A percentile compares a stretch with the other conserved stretches of the same genome.
These are phyloP conservation scores for Euclidium syriacum DNA, from an alignment of 345 rosid species.

Conservation along the genomic window DNA sequence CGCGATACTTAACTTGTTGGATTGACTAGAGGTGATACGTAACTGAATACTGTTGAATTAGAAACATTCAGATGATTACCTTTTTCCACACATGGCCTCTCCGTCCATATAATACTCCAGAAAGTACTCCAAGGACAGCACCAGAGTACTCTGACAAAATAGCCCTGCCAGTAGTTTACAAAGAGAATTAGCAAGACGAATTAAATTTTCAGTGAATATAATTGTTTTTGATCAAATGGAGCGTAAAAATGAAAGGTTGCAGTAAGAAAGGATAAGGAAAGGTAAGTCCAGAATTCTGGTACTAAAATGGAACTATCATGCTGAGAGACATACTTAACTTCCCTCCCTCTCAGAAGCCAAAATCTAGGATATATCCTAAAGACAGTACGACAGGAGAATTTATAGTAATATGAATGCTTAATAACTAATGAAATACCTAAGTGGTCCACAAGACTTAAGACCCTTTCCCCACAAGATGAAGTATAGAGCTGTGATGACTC, in stretches of 20 bases:
- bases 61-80: slow-evolving; percentile 40
- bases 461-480: slow-evolving; percentile 97
- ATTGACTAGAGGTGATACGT: neutral
- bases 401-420: neutral
- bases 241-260: neutral
- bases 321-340: neutral
- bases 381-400: neutral
- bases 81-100: slow-evolving; percentile 77
- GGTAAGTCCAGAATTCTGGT: neutral
- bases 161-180: slow-evolving; percentile 44
- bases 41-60: neutral
- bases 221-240: neutral
- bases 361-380: neutral
- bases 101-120: slow-evolving; percentile 82
- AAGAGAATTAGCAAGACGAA: neutral
- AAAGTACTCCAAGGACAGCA: slow-evolving; percentile 93
- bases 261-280: neutral
- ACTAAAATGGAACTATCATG: neutral
- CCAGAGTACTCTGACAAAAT: slow-evolving; percentile 97
- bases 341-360: neutral
- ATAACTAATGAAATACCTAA: slow-evolving; percentile 51
- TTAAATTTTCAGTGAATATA: neutral
- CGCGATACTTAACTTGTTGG: neutral
- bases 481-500: slow-evolving; percentile 85
- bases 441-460: slow-evolving; percentile 85